Evolutionary conservation across 306 rosid genomes (phyloP), one percentile per base, ranked within the genome.

Genomic region (Astragalus glycyphyllos): DNA sequence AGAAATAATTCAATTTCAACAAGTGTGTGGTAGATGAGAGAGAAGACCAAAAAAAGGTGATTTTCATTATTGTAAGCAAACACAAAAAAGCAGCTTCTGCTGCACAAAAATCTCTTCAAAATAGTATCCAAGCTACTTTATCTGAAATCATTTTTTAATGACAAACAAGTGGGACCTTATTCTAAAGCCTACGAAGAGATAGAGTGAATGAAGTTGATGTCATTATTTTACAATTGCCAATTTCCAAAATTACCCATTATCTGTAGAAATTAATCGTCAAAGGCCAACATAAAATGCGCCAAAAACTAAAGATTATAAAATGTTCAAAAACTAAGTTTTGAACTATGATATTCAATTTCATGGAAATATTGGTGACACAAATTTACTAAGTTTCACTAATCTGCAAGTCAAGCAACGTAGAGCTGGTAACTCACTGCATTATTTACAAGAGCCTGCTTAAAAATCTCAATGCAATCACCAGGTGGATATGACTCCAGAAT

Each of bases 401-500:
- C 55, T 14, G 44, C 49, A 75, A 41, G 31, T 62, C 9, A 63
- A 26, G 37, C 58, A 65, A 72, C 47, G 11, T 44, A 62, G 75
- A 70, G 37, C 23, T 35, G 11, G 26, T 9, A 72, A 81, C 96
- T 89, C 61, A 94, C 98, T 40, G 63, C 78, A 83, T 94, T 94
- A 58, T 64, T 87, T 26, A 83, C 67, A 80, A 94, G 95, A 57
- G 97, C 87, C 82, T 86, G 84, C 79, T 76, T 73, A 59, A 86
- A 78, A 76, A 94, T 76, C 76, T 81, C 85, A 5, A 89, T 64
- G 60, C 77, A 83, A 61, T 87, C 92, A 50, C 20, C 9, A 13
- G 91, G 95, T 14, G 90, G 84, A 75, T 94, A 87, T 49, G 99
- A 86, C 80, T 94, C 99, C 41, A 89, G 79, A 75, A 86, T 69